Evolutionary conservation across 2,329 filamentous ascomycete genomes (phyloP).

Genomic region (Thermothelomyces thermophilus): DNA sequence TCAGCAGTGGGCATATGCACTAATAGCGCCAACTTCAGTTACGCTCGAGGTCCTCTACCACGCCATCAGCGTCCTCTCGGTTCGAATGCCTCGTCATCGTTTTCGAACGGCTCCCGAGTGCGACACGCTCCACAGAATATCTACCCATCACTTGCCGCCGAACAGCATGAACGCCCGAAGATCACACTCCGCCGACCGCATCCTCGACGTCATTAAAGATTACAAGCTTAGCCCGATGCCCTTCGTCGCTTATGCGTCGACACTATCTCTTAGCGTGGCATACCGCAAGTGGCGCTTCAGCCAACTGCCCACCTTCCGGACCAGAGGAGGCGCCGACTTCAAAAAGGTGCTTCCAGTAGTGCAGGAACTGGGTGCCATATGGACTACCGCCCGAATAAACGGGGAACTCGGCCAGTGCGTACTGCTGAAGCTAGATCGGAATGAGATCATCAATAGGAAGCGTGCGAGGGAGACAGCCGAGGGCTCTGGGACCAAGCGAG

Average conservation of each 20-base stretch:
- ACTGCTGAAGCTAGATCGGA: slow-evolving; percentile 43
- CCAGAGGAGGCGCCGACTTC: slow-evolving; percentile 49
- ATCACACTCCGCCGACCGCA: slow-evolving; percentile 51
- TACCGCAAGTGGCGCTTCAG: slow-evolving; percentile 60
- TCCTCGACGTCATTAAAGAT: slow-evolving; percentile 46
- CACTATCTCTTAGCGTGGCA: slow-evolving; percentile 54
- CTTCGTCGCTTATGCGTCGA: slow-evolving; percentile 55
- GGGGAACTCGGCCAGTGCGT: slow-evolving; percentile 50
- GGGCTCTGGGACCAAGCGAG: neutral
- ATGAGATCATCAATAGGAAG: slow-evolving; percentile 30
- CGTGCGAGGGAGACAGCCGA: neutral
- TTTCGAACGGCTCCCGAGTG: slow-evolving; percentile 23
- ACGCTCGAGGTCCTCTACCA: slow-evolving; percentile 60
- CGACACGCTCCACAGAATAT: slow-evolving; percentile 34
- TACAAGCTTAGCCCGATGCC: slow-evolving; percentile 49
- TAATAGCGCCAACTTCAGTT: slow-evolving; percentile 30
- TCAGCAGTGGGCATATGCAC: neutral
- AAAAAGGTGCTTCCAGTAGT: slow-evolving; percentile 48
- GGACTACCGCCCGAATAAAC: slow-evolving; percentile 50
- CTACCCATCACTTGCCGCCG: slow-evolving; percentile 37
- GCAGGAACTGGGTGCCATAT: slow-evolving; percentile 48
- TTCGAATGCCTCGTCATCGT: slow-evolving; percentile 39
- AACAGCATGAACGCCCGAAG: slow-evolving; percentile 48
- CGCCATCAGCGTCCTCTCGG: slow-evolving; percentile 56
- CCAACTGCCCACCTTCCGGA: slow-evolving; percentile 51